Percentiles rank a stretch among this genome's conserved stretches.
phyloP scores from a whole-genome alignment of 345 rosid genomes.

The Physaria fendleri region DNA sequence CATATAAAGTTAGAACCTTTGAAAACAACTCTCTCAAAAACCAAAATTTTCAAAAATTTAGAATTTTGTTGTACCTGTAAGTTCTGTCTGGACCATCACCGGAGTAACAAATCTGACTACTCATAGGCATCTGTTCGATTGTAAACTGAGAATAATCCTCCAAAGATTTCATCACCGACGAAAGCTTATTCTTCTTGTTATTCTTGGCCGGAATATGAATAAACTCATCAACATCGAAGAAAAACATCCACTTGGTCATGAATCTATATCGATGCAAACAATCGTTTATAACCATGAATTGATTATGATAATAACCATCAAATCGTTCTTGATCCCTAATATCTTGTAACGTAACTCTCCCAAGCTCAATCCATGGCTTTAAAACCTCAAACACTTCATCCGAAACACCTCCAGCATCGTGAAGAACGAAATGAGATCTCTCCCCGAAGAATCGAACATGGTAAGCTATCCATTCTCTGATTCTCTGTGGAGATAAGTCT shows the following conservation, averaged over 20 bases:
- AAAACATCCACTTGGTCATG: constrained; percentile 78
- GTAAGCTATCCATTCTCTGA: constrained; percentile 86
- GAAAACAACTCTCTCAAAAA: constrained; percentile 1
- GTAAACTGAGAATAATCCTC: constrained; percentile 63
- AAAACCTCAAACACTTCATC: constrained; percentile 71
- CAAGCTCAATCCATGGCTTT: constrained; percentile 89
- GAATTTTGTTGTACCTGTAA: constrained; percentile 42
- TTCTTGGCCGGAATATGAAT: constrained; percentile 46
- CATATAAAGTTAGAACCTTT: constrained; percentile 20
- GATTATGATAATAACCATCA: constrained; percentile 91
- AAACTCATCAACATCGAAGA: constrained; percentile 86
- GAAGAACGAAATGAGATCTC: constrained; percentile 71
- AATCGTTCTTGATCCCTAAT: constrained; percentile 73
- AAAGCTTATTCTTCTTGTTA: constrained; percentile 44
- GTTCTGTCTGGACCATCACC: constrained; percentile 55
- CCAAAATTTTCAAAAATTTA: not conserved
- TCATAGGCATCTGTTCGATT: constrained; percentile 88
- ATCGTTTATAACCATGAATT: constrained; percentile 89
- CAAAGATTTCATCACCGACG: constrained; percentile 58
- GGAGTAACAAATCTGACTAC: constrained; percentile 56
- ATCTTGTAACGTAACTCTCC: constrained; percentile 71
- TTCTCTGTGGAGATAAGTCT: constrained; percentile 63
- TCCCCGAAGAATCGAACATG: constrained; percentile 70
- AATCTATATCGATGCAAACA: constrained; percentile 75
- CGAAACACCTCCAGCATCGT: constrained; percentile 84